Conservation (phyloP, 495 filamentous ascomycete species). For the Xylaria palmicola region DNA sequence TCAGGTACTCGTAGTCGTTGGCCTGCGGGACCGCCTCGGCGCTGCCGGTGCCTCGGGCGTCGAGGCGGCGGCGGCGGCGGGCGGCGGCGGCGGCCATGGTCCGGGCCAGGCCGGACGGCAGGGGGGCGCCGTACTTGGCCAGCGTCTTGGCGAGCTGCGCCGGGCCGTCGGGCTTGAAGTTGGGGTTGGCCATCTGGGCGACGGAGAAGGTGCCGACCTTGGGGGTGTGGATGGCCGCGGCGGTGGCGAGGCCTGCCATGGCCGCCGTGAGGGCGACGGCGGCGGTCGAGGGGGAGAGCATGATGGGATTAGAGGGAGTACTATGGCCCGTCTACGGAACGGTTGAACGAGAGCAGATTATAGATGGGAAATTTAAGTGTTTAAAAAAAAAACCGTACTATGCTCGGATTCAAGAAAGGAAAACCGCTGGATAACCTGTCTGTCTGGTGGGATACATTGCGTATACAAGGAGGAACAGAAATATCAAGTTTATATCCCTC, state of each 20-base stretch:
- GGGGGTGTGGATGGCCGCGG: constrained; percentile 16
- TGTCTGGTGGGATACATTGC: no score
- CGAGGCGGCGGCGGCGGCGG: constrained; percentile 17
- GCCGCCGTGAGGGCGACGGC: constrained; percentile 23
- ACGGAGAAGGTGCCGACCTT: constrained; percentile 27
- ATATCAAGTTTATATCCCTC: neutral
- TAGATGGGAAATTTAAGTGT: neutral
- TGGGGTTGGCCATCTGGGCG: constrained; percentile 25
- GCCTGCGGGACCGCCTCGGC: constrained; percentile 55
- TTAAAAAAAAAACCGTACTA: neutral
- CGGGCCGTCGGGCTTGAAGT: constrained; percentile 52
- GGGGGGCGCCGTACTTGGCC: constrained; percentile 52
- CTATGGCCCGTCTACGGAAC: neutral
- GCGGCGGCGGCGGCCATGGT: constrained; percentile 28
- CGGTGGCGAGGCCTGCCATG: constrained; percentile 22
- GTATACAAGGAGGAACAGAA: no score
- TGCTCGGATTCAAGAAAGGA: neutral
- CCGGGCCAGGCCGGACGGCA: constrained; percentile 31
- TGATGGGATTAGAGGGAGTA: constrained; percentile 4
- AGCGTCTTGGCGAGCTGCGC: constrained; percentile 56
- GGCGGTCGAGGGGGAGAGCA: constrained; percentile 22
- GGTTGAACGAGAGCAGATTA: neutral
- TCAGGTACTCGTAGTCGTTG: constrained; percentile 61
- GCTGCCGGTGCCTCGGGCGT: constrained; percentile 40
- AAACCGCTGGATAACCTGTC: no score